Evolutionary conservation across 257 asterid species (phyloP), one percentile per base, ranked within the genome.

Genomic region (Lantana camara): DNA sequence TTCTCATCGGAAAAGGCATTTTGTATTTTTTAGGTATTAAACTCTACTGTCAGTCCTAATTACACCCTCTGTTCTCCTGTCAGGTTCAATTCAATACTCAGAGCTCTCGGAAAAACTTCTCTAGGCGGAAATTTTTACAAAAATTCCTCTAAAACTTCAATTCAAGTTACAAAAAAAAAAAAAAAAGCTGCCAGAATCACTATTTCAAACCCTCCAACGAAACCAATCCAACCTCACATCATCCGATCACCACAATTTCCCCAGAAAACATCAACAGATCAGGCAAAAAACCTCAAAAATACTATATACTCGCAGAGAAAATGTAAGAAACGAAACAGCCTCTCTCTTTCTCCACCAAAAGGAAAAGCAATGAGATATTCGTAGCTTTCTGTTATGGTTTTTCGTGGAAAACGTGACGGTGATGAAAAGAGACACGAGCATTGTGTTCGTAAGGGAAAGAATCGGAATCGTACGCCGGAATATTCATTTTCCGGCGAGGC

Each of bases 361-460:
- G 54, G n/a, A 50, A 20, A 54, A 45, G 5, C 29, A 57, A 23
- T 3, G 19, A 48, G 58, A 41, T 4, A 50, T 47, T 38, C 46
- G n/a, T 34, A 24, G 20, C 32, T 27, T 49, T 48, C 54, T 65
- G 72, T 65, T 22, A 84, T 46, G 64, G 70, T 19, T 76, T 68
- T 71, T 88, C 96, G 77, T 69, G 95, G 70, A 88, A 84, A 63
- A 89, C 86, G 81, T 88, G 91, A 40, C 84, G 82, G 71, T 56
- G 81, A 66, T 82, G 91, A 44, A 83, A 77, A 23, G 85, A 77
- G 56, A 76, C 73, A 52, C 68, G 77, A 66, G 68, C 88, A 70
- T 41, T 48, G 68, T 45, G 35, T 50, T 45, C 19, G 50, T 14
- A 65, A 2, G 70, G 70, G 29, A 48, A 73, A 42, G 75, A 69